Evolutionary conservation across 441 rosid genomes (phyloP).

Genomic region (Kokia cookei): DNA sequence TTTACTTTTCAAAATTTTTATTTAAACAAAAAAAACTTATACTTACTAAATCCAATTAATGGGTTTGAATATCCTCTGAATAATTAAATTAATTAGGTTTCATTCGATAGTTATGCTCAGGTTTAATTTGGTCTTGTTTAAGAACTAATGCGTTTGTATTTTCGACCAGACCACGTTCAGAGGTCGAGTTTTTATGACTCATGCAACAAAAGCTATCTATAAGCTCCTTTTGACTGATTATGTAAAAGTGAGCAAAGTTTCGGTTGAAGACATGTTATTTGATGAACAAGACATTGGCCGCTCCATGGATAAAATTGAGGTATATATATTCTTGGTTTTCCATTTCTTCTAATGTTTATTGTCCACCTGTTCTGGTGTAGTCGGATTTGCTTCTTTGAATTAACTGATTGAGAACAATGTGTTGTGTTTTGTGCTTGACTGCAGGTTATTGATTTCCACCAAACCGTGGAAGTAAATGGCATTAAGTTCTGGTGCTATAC

Average conservation of each 20-base stretch:
- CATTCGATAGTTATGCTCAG: too few relatives aligned
- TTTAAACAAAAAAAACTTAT: too few relatives aligned
- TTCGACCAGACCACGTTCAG: slow-evolving; percentile 78
- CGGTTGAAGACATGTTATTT: slow-evolving; percentile 87
- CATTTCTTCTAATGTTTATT: background rate
- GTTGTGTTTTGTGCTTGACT: background rate
- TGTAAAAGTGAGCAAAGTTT: slow-evolving; percentile 90
- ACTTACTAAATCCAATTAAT: too few relatives aligned
- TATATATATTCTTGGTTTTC: slow-evolving; percentile 15
- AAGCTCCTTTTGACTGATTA: slow-evolving; percentile 77
- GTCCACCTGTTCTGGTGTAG: background rate
- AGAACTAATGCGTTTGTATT: slow-evolving; percentile 1
- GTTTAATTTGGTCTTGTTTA: background rate
- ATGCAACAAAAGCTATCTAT: slow-evolving; percentile 90
- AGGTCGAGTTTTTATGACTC: slow-evolving; percentile 90
- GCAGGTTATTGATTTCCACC: slow-evolving; percentile 92
- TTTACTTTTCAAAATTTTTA: too few relatives aligned
- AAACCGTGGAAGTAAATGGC: slow-evolving; percentile 85
- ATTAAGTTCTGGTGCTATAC: slow-evolving; percentile 95
- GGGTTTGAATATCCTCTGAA: too few relatives aligned
- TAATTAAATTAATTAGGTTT: too few relatives aligned
- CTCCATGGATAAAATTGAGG: slow-evolving; percentile 95
- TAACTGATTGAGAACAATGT: background rate
- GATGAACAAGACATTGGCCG: slow-evolving; percentile 80
- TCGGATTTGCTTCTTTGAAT: background rate